phyloP scores from a whole-genome alignment of 805 yeast species.

The Metschnikowia peoriensis region DNA sequence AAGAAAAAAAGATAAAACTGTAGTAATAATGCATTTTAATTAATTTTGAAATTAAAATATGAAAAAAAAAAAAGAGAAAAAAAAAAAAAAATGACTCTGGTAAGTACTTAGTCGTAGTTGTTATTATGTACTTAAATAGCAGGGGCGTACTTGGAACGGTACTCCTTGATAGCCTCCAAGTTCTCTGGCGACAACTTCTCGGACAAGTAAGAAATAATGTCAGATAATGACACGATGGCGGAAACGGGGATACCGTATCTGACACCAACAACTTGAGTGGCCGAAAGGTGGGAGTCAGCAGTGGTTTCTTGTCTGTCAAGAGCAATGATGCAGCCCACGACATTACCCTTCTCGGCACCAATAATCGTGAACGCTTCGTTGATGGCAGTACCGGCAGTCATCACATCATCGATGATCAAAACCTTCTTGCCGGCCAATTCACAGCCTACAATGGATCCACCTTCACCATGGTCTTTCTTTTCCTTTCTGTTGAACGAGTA shows the following conservation, averaged over 20 bases:
- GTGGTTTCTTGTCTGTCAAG: conserved; percentile 94
- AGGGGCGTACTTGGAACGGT: conserved; percentile 53
- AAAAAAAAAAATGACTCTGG: neutral
- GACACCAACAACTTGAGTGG: conserved; percentile 76
- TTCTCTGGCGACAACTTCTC: conserved; percentile 58
- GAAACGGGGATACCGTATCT: conserved; percentile 79
- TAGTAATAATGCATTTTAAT: neutral
- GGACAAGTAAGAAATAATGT: conserved; percentile 64
- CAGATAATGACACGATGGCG: conserved; percentile 72
- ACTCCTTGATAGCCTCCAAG: conserved; percentile 54
- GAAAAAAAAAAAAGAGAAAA: neutral
- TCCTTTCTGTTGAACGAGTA: conserved; percentile 97
- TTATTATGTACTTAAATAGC: neutral
- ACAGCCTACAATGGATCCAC: conserved; percentile 91
- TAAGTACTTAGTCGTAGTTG: neutral
- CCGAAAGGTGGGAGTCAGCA: conserved; percentile 61
- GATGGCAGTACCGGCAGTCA: conserved; percentile 98
- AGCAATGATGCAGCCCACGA: conserved; percentile 85
- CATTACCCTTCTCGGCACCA: conserved; percentile 60
- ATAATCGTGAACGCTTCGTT: conserved; percentile 89
- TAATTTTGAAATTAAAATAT: no score
- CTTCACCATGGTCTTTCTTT: conserved; percentile 97
- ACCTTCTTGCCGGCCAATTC: conserved; percentile 67
- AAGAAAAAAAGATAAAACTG: neutral
- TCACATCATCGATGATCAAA: conserved; percentile 91